A percentile compares a stretch with the other conserved stretches of the same genome.
phyloP scores from a whole-genome alignment of 1,284 basidiomycete species.

The Sphagnurus paluster region DNA sequence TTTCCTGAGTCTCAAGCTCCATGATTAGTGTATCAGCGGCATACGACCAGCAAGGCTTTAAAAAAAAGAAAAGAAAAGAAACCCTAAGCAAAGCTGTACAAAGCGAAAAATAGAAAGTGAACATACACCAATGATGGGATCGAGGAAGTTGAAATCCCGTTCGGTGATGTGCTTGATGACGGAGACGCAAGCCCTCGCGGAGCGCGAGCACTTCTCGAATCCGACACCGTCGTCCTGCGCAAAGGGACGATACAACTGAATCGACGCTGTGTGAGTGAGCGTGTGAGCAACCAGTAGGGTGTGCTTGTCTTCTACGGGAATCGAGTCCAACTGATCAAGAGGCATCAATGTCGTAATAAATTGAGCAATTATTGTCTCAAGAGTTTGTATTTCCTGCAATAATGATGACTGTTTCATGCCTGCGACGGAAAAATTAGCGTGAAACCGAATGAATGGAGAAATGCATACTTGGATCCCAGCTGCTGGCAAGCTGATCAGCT shows the following conservation, averaged over 20 bases:
- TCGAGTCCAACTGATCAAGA: slow-evolving; percentile 59
- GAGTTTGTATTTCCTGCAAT: slow-evolving; percentile 54
- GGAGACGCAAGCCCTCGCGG: slow-evolving; percentile 56
- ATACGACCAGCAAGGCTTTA: slow-evolving; percentile 68
- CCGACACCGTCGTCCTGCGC: slow-evolving; percentile 57
- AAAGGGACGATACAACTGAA: slow-evolving; percentile 64
- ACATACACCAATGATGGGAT: slow-evolving; percentile 73
- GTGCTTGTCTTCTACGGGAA: slow-evolving; percentile 59
- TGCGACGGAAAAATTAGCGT: slow-evolving; percentile 8
- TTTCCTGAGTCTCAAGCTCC: slow-evolving; percentile 58
- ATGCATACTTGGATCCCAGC: slow-evolving; percentile 57
- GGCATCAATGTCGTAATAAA: slow-evolving; percentile 65
- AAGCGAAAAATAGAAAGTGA: slow-evolving; percentile 1
- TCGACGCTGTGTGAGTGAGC: slow-evolving; percentile 65
- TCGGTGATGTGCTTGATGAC: slow-evolving; percentile 63
- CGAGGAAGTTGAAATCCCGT: slow-evolving; percentile 64
- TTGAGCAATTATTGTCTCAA: slow-evolving; percentile 63
- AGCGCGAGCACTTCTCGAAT: slow-evolving; percentile 63
- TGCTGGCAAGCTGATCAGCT: slow-evolving; percentile 57
- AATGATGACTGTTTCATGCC: slow-evolving; percentile 48
- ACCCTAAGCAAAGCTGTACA: slow-evolving; percentile 12
- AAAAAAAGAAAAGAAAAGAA: no score
- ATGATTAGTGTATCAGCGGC: slow-evolving; percentile 64
- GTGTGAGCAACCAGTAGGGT: slow-evolving; percentile 61
- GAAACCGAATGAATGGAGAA: slow-evolving; percentile 13